These are phyloP conservation scores for Gamarada debralockiae DNA, from an alignment of 495 filamentous ascomycete species.

Conservation along the genomic window DNA sequence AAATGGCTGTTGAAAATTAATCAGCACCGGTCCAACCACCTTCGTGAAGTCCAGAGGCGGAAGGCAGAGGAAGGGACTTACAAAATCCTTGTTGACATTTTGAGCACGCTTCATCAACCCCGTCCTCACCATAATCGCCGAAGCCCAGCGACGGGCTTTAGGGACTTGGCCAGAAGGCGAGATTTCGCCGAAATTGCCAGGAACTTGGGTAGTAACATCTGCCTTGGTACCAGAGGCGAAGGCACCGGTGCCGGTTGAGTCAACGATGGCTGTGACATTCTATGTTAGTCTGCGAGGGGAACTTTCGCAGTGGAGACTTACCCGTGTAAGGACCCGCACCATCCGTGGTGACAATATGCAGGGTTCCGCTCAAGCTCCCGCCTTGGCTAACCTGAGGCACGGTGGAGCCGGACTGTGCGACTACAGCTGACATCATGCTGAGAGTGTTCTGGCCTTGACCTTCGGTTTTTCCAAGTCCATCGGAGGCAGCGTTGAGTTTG, in stretches of 20 bases:
- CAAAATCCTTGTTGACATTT: slow-evolving; percentile 9
- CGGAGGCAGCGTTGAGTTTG: slow-evolving; percentile 15
- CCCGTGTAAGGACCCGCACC: slow-evolving; percentile 29
- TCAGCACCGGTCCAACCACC: too few species aligned
- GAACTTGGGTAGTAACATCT: slow-evolving; percentile 9
- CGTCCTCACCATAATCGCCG: neutral
- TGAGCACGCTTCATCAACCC: slow-evolving; percentile 5
- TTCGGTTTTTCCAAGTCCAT: slow-evolving; percentile 24
- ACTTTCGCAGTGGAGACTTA: neutral
- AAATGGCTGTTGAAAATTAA: too few species aligned
- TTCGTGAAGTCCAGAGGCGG: neutral
- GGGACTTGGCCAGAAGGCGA: neutral
- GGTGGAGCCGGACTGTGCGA: slow-evolving; percentile 25
- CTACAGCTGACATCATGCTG: slow-evolving; percentile 17
- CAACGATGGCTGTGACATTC: slow-evolving; percentile 5
- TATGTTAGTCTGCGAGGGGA: neutral
- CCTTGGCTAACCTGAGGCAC: slow-evolving; percentile 33
- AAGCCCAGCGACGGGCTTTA: too few species aligned
- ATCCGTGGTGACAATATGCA: slow-evolving; percentile 32
- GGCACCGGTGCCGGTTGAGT: slow-evolving; percentile 7
- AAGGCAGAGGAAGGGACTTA: neutral
- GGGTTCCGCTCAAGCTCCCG: slow-evolving; percentile 20
- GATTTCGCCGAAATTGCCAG: slow-evolving; percentile 17
- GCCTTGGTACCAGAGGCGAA: neutral
- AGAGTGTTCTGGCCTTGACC: slow-evolving; percentile 22